Base-by-base conservation (phyloP, 768 basidiomycete species). In the Leucocoprinus sp. region DNA sequence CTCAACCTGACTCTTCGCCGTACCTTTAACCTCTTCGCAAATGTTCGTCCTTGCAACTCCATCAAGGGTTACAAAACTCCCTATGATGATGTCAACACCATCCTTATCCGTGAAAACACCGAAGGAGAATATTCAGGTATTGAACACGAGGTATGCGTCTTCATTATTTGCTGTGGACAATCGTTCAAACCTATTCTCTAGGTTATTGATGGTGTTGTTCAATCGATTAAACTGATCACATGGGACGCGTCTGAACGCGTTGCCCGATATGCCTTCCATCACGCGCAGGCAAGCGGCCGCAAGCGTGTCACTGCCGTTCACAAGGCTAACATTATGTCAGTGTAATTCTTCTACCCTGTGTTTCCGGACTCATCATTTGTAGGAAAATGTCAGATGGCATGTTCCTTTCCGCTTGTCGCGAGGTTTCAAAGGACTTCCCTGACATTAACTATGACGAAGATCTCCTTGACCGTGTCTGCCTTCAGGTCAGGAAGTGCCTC, bases 301-400 rank as follows among this genome's bases (percentile, higher is more conserved):
- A 84, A 83, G 63, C 82, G 88, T 55, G 96, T 99, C 51, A 98
- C 95, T 19, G 96, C 96, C 33, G 96, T 99, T 21, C 96, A 99
- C 75, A 99, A 99, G 70, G 96, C 96, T 18, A 96, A 95, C 62
- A 97, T 99, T 73, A 98, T 98, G 95, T 93, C 52, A 48, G 85
- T 67, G 15, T 18, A 19, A 26, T 35, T 48, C 26, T 42, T 40
- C 18, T 18, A 39, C 14, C 7, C 41, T 8, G 22, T 9, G 24
- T 15, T 37, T 34, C 26, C 35, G 14, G 22, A 37, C 27, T 50
- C 36, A 54, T 45, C 2, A 37, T 41, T 2, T 34, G 5, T 18
- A 96, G 93, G 93, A 97, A 97, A 83, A 92, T 98, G 87, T 98
- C 95, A 15, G 96, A 99, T 63, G 96, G 96, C 50, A 96, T 98